phyloP scores from a whole-genome alignment of 1,284 basidiomycete species.

The Malassezia obtusa region DNA sequence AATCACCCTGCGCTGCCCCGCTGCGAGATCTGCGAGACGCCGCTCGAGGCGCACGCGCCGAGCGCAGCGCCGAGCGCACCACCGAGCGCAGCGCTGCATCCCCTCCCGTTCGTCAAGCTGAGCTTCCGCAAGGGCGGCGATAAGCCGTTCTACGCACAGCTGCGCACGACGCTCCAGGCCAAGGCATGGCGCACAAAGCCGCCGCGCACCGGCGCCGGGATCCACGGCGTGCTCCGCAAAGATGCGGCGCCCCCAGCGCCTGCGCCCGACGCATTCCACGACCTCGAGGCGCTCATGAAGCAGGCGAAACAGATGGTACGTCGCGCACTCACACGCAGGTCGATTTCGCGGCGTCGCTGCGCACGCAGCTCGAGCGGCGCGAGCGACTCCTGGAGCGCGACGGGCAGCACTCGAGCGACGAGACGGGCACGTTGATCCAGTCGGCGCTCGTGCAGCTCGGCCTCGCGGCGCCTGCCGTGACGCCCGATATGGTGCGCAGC shows the following conservation, averaged over 20 bases:
- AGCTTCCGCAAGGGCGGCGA: constrained; percentile 87
- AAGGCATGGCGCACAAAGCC: constrained; percentile 60
- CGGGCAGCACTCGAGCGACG: constrained; percentile 53
- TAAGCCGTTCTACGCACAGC: constrained; percentile 66
- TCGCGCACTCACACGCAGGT: constrained; percentile 46
- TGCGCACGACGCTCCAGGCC: constrained; percentile 65
- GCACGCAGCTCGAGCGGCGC: constrained; percentile 64
- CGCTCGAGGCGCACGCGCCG: constrained; percentile 50
- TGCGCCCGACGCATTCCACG: constrained; percentile 53
- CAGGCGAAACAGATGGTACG: constrained; percentile 74
- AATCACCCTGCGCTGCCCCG: constrained; percentile 66
- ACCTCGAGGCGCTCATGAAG: constrained; percentile 81
- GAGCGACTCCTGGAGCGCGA: constrained; percentile 39
- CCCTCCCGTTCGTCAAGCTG: constrained; percentile 48
- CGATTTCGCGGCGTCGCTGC: constrained; percentile 73
- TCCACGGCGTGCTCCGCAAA: constrained; percentile 22
- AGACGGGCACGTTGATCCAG: constrained; percentile 56
- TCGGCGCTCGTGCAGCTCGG: constrained; percentile 81
- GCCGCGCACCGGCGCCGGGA: constrained; percentile 15
- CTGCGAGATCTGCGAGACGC: constrained; percentile 81
- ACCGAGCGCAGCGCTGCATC: constrained; percentile 54
- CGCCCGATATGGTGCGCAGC: constrained; percentile 77
- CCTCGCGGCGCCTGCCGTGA: constrained; percentile 69
- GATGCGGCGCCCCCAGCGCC: constrained; percentile 7
- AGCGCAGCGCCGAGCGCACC: constrained; percentile 50